Evolutionary conservation across 2,329 filamentous ascomycete genomes (phyloP), one percentile per base, ranked within the genome.

Genomic region (Phialophora chinensis): DNA sequence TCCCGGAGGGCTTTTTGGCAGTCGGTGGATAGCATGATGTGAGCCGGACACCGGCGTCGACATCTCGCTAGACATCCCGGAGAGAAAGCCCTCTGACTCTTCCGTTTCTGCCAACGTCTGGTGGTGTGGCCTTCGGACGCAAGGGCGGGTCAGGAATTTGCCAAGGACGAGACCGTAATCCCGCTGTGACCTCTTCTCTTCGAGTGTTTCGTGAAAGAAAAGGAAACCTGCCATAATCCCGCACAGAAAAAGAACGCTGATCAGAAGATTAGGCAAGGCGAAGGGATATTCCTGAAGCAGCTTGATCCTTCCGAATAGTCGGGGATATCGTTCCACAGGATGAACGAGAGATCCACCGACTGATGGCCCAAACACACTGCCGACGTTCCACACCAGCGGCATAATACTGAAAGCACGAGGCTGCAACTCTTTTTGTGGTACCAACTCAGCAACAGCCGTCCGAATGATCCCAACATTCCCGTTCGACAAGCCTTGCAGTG

Each of bases 381-480:
- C 94, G 60, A 97, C 82, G 11, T 89, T 93, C 90, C 92, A 98
- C 1, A 90, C 91, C 17, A 98, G 80, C 3, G 94, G 94, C 93
- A 98, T 97, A 54, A 98, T 84, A 70, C 90, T 93, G 77, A 98
- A 98, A 0, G 95, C 95, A 60, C 88, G 84, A 0, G 94, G 93
- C 75, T 97, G 94, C 6, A 97, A 83, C 74, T 93, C 90, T 76
- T 86, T 92, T 77, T 95, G 88, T 0, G 92, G 91, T 1, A 97
- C 93, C 85, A 97, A 88, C 77, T 97, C 94, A 0, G 94, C 94
- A 1, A 97, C 93, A 81, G 95, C 92, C 17, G 92, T 96, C 71
- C 93, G 83, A 69, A 97, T 90, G 68, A 97, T 97, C 1, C 95
- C 91, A n/a, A 94, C 90, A 75, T 97, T 98, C 62, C 94, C 95